Evolutionary conservation across 1,139 yeast genomes (phyloP).

Genomic region (Candida anutae): DNA sequence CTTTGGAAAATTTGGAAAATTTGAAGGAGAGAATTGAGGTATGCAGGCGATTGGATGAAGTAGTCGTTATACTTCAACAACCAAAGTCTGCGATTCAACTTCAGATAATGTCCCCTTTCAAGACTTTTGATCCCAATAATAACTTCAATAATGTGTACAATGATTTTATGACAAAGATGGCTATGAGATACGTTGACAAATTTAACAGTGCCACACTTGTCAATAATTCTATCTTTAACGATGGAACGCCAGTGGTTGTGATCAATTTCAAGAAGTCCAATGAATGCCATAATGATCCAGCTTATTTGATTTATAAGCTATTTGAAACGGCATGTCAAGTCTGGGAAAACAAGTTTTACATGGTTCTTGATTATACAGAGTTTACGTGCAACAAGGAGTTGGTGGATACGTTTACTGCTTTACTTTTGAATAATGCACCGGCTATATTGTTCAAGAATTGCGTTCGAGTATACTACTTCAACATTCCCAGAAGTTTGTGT

Average conservation of each 20-base stretch:
- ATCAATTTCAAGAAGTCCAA: slow-evolving; percentile 40
- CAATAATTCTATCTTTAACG: slow-evolving; percentile 58
- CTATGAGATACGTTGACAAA: slow-evolving; percentile 45
- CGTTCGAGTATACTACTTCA: slow-evolving; percentile 49
- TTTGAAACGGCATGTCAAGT: slow-evolving; percentile 65
- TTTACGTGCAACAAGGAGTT: slow-evolving; percentile 29
- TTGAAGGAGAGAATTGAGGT: slow-evolving; percentile 19
- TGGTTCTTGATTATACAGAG: slow-evolving; percentile 67
- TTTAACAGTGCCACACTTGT: slow-evolving; percentile 41
- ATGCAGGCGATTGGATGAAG: slow-evolving; percentile 21
- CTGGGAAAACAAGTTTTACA: slow-evolving; percentile 62
- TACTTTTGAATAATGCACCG: slow-evolving; percentile 38
- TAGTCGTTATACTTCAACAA: slow-evolving; percentile 27
- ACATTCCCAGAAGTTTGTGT: slow-evolving; percentile 43
- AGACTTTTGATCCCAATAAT: slow-evolving; percentile 31
- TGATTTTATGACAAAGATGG: slow-evolving; percentile 69
- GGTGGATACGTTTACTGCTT: slow-evolving; percentile 20
- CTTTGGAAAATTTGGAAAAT: slow-evolving; percentile 13
- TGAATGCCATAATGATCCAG: slow-evolving; percentile 41
- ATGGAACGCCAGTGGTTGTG: slow-evolving; percentile 66
- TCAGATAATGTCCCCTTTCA: slow-evolving; percentile 46
- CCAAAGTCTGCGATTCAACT: slow-evolving; percentile 40
- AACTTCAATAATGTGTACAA: slow-evolving; percentile 45
- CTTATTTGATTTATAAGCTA: slow-evolving; percentile 50
- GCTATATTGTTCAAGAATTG: slow-evolving; percentile 48